Evolutionary conservation across 352 stramenopile genomes (phyloP), one percentile per base, ranked within the genome.

Genomic region (Phytophthora hybrid): DNA sequence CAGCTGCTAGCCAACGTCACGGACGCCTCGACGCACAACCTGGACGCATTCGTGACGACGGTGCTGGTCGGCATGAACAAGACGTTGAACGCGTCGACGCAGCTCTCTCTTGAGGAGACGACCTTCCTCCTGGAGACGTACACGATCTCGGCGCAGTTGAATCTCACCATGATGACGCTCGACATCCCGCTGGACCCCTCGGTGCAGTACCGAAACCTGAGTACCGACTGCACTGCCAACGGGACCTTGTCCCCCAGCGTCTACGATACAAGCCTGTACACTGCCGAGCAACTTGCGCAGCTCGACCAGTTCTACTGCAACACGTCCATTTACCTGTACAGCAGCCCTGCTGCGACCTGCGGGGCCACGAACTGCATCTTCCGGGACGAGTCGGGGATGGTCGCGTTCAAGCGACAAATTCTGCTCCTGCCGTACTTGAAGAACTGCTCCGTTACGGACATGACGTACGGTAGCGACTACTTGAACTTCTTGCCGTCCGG

Each of bases 321-420:
- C 32, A 51, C 58, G 31, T 76, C 57, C 18, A 76, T 66, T 37
- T 70, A 71, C 18, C 21, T 84, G 3, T 74, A 74, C 31, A 76
- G 71, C 6, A 69, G 63, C 8, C 79, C 81, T 11, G 59, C 59
- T 0, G 23, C 71, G 1, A 73, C 63, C 0, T 88, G 78, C 29
- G 77, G 81, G 14, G 63, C 73, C 18, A 32, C 65, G 0, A 81
- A 70, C 63, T 88, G 79, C 57, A 71, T 84, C 11, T 88, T 88
- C 47, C 34, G 76, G 3, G 81, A 88, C 60, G 37, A 70, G 11
- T 81, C 77, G 3, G 55, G 65, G 1, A 71, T 80, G n/a, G 49
- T 78, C 23, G n/a, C 65, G 6, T 59, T 86, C 37, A 81, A 83
- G 32, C 72, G 72, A 26, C 73, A 86, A 63, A 66, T 88, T n/a